Base-by-base conservation (phyloP, 139 green algal species). In the Chlamydomonas sp. region DNA sequence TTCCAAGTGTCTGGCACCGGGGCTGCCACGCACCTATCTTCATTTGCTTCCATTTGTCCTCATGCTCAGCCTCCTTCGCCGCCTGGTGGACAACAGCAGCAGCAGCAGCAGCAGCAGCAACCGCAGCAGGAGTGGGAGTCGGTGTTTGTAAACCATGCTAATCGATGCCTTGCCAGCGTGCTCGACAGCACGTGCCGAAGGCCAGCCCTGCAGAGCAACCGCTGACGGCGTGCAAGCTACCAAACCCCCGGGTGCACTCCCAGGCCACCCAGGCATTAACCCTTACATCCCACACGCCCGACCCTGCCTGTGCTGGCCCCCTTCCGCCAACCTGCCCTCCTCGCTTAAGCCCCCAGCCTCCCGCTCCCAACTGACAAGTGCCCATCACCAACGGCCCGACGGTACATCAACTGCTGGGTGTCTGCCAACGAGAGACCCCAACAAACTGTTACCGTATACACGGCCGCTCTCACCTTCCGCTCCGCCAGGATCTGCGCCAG, bases 41-140 rank as follows among this genome's bases (percentile, higher is more conserved):
- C 96, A 98, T 98, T 63, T 88, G 78, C 80, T 92, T 95, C 96
- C 96, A 97, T 63, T 92, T 78, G 14, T 96, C 94, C 77, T 96
- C 90, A 79, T 98, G 97, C 4, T 89, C 93, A 16, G 90, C 91
- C 31, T 98, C 92, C 88, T 98, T 98, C 16, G 85, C 89, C 71
- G 96, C 71, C 82, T 86, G 71, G n/a, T 14, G 6, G 5, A 59
- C 9, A 59, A 8, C 71, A 77, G n/a, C 2, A 5, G 8, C 20
- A 12, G 71, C 20, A 4, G 4, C 4, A 73, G 67, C 67, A 4
- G 3, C 7, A 15, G 8, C 3, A 20, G 14, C 14, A 73, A 20
- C 10, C 14, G 67, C 67, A 73, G 8, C 3, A 12, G 8, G 1
- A 12, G 4, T 6, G 8, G 10, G 14, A 20, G 67, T 12, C 10